These are phyloP conservation scores for Diplodia intermedia DNA, from an alignment of 2,329 filamentous ascomycete genomes.

Conservation along the genomic window DNA sequence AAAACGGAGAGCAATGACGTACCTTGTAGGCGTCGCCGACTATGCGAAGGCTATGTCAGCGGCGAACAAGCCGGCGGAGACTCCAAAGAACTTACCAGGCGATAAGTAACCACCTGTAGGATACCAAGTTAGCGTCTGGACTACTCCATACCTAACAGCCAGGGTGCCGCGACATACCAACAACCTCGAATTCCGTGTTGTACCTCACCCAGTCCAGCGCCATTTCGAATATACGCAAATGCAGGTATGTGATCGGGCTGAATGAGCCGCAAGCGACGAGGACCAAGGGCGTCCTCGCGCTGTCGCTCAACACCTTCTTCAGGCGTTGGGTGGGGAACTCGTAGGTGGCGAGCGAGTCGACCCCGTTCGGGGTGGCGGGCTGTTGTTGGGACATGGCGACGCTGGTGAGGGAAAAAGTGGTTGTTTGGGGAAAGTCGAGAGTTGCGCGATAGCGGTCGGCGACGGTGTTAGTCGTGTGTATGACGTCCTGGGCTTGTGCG, in stretches of 20 bases:
- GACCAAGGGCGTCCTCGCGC: conserved; percentile 64
- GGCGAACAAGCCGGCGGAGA: neutral
- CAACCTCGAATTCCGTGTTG: conserved; percentile 75
- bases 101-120: conserved; percentile 26
- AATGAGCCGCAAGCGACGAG: conserved; percentile 75
- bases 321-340: conserved; percentile 68
- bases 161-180: conserved; percentile 71
- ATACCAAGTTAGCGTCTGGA: conserved; percentile 11
- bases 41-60: conserved; percentile 14
- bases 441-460: conserved; percentile 24
- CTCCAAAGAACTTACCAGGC: conserved; percentile 23
- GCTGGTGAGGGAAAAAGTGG: neutral
- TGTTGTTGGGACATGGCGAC: conserved; percentile 22
- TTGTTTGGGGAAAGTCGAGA: neutral
- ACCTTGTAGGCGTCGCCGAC: conserved; percentile 33
- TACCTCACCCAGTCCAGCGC: conserved; percentile 79
- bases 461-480: conserved; percentile 29
- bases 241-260: conserved; percentile 76
- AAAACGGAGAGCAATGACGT: conserved; percentile 8
- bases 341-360: conserved; percentile 57
- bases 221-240: conserved; percentile 89
- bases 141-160: neutral
- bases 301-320: conserved; percentile 61
- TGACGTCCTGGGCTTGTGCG: conserved; percentile 31
- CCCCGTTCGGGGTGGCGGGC: conserved; percentile 37